A percentile compares a stretch with the other conserved stretches of the same genome.
These are phyloP conservation scores for Suhomyces yuchorum DNA, from an alignment of 1,139 yeast species.

Conservation along the genomic window DNA sequence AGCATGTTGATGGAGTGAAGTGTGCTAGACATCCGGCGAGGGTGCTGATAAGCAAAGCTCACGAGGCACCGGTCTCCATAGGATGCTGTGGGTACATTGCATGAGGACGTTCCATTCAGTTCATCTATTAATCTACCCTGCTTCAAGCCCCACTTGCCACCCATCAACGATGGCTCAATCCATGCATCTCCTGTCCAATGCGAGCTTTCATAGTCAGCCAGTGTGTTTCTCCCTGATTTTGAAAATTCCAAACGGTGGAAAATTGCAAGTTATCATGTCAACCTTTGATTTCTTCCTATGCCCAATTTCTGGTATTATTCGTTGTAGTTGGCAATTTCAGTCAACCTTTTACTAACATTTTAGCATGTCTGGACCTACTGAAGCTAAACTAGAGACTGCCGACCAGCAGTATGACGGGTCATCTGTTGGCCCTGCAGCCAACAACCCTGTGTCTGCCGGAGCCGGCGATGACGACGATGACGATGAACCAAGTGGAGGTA, in stretches of 20 bases:
- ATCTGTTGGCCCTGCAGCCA: slow-evolving; percentile 22
- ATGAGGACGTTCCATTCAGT: too few relatives aligned
- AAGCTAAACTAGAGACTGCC: slow-evolving; percentile 39
- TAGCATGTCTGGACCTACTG: slow-evolving; percentile 40
- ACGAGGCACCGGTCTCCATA: background rate
- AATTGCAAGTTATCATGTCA: too few relatives aligned
- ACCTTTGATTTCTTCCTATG: too few relatives aligned
- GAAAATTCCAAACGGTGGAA: too few relatives aligned
- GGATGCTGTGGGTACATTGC: background rate
- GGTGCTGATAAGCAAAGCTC: background rate
- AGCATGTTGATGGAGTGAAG: background rate
- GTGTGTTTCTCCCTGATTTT: too few relatives aligned
- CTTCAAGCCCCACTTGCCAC: too few relatives aligned
- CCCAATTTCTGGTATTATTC: too few relatives aligned
- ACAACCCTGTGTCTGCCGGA: slow-evolving; percentile 28
- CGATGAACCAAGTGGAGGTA: slow-evolving; percentile 59
- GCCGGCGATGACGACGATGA: slow-evolving; percentile 63
- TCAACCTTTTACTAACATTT: slow-evolving; percentile 19
- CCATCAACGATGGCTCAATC: too few relatives aligned
- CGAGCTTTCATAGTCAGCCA: too few relatives aligned
- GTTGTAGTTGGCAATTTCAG: too few relatives aligned
- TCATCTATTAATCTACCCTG: too few relatives aligned
- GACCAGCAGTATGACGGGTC: slow-evolving; percentile 33
- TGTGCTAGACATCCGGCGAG: background rate
- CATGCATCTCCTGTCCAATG: background rate